Percentiles rank a stretch among this genome's conserved stretches.
These are phyloP conservation scores for Rhizophora apiculata DNA, from an alignment of 345 rosid species.

Conservation along the genomic window DNA sequence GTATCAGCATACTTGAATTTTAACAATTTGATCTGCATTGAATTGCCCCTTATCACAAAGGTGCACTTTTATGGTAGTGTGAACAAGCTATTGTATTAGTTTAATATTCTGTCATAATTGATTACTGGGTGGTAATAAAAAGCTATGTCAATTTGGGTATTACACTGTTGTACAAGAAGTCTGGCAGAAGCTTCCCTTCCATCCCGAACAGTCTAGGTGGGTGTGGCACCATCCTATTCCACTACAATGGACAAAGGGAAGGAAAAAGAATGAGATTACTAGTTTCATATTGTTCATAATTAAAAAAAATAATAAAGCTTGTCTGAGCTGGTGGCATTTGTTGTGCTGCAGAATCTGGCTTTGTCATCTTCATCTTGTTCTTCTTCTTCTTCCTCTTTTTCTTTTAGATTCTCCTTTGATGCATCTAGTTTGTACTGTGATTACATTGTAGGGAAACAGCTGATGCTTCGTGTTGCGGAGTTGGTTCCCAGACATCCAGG, in stretches of 20 bases:
- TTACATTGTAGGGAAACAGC: conserved; percentile 63
- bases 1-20: no score
- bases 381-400: neutral
- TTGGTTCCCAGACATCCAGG: conserved; percentile 87
- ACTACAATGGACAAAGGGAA: neutral
- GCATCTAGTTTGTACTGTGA: neutral
- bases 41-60: no score
- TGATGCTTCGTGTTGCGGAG: conserved; percentile 85
- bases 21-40: no score
- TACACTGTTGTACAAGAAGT: neutral
- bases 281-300: neutral
- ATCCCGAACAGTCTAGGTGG: neutral
- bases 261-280: neutral
- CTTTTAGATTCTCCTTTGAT: neutral
- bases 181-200: neutral
- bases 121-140: no score
- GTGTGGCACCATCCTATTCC: neutral
- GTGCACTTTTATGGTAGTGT: no score
- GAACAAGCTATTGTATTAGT: no score
- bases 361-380: neutral
- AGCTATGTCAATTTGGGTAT: neutral
- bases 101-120: no score
- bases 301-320: no score
- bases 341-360: neutral
- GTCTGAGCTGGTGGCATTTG: no score